Evolutionary conservation across 495 filamentous ascomycete genomes (phyloP).

Genomic region (Terfezia claveryi): DNA sequence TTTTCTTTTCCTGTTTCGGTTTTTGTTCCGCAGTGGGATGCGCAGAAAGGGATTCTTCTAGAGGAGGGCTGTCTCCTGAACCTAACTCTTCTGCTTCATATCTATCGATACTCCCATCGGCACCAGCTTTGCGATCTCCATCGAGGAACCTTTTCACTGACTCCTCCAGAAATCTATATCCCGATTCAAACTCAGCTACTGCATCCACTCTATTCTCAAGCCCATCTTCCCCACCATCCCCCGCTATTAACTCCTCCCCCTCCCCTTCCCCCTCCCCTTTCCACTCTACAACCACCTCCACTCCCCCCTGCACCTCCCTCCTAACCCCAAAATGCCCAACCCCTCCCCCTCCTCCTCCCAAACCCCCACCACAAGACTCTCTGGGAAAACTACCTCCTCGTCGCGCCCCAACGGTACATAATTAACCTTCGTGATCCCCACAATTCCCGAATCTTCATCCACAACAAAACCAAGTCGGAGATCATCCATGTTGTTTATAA

Average conservation of each 20-base stretch:
- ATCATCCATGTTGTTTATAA: too few relatives aligned
- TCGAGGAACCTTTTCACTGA: too few relatives aligned
- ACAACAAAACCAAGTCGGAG: background rate
- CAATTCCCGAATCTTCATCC: background rate
- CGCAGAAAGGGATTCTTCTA: too few relatives aligned
- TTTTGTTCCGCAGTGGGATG: too few relatives aligned
- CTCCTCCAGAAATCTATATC: too few relatives aligned
- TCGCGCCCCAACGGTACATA: conserved; percentile 67
- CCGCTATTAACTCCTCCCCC: background rate
- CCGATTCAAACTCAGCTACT: too few relatives aligned
- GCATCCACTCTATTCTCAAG: too few relatives aligned
- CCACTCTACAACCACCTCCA: background rate
- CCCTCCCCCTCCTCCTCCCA: background rate
- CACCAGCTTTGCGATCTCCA: too few relatives aligned
- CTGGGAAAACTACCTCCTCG: conserved; percentile 67
- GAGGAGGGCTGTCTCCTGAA: too few relatives aligned
- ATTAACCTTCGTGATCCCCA: conserved; percentile 44
- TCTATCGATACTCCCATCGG: too few relatives aligned
- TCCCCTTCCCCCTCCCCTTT: background rate
- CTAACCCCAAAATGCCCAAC: background rate
- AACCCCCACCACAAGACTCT: conserved; percentile 43
- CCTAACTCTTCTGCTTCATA: too few relatives aligned
- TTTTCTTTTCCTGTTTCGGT: too few relatives aligned
- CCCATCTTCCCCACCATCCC: background rate
- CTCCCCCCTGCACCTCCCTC: background rate